Conservation (phyloP, 768 basidiomycete species). For the Pleurotus citrinopileatus region DNA sequence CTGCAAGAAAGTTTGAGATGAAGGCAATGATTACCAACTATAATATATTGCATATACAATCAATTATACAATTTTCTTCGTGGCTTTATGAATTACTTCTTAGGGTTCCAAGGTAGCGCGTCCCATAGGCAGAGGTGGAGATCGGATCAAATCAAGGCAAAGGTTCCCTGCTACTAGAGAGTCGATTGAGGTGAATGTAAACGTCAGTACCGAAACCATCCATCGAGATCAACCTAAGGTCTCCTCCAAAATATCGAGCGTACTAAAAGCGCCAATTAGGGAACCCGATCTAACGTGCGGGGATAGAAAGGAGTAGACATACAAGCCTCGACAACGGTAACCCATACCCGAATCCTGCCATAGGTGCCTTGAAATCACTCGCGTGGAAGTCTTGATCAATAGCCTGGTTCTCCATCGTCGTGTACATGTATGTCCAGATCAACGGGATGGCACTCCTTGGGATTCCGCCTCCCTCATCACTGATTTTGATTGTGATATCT, state of each 20-base stretch:
- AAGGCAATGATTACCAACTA: too few relatives aligned
- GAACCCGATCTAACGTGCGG: neutral
- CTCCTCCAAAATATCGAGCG: conserved; percentile 93
- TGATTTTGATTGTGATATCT: conserved; percentile 99
- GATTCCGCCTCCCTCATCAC: conserved; percentile 96
- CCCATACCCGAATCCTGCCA: conserved; percentile 97
- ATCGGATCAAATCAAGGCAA: too few relatives aligned
- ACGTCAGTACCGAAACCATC: conserved; percentile 97
- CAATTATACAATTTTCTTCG: too few relatives aligned
- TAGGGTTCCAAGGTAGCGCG: too few relatives aligned
- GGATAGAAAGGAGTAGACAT: conserved; percentile 24
- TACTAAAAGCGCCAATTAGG: conserved; percentile 47
- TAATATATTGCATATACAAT: too few relatives aligned
- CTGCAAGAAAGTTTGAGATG: too few relatives aligned
- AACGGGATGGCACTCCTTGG: conserved; percentile 84
- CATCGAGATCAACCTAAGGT: conserved; percentile 93
- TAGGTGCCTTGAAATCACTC: conserved; percentile 93
- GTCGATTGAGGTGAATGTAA: conserved; percentile 86
- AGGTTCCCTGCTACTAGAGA: conserved; percentile 81
- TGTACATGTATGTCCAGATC: conserved; percentile 99
- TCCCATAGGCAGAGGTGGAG: too few relatives aligned
- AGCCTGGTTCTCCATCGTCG: conserved; percentile 74
- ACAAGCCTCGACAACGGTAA: conserved; percentile 89
- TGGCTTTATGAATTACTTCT: too few relatives aligned
- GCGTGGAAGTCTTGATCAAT: conserved; percentile 78